Evolutionary conservation across 176 grass and related monocot species (phyloP).

Genomic region (Elaeis guineensis): DNA sequence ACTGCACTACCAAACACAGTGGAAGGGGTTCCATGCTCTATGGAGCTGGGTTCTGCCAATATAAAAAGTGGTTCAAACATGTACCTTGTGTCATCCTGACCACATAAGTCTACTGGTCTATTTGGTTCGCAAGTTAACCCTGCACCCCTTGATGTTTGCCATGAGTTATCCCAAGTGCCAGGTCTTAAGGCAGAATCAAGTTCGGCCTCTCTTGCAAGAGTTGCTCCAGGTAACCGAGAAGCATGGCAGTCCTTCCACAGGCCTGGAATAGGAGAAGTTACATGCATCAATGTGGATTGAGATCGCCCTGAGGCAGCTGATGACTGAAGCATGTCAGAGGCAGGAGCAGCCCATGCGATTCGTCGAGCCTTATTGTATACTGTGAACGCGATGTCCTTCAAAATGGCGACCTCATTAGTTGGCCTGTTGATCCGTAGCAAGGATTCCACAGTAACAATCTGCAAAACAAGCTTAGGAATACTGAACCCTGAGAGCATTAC

Average conservation of each 20-base stretch:
- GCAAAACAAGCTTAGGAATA: conserved; percentile 84
- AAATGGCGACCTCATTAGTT: conserved; percentile 69
- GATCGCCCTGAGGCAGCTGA: conserved; percentile 56
- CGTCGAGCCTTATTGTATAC: conserved; percentile 89
- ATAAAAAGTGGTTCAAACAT: conserved; percentile 96
- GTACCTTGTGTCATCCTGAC: conserved; percentile 75
- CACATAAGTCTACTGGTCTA: conserved; percentile 54
- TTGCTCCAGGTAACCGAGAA: conserved; percentile 65
- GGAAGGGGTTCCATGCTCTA: conserved; percentile 32
- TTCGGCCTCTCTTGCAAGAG: conserved; percentile 71
- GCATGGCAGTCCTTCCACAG: conserved; percentile 90
- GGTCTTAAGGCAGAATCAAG: conserved; percentile 81
- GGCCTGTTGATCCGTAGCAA: conserved; percentile 69
- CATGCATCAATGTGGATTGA: conserved; percentile 79
- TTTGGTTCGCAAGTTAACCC: conserved; percentile 45
- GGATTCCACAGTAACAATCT: conserved; percentile 80
- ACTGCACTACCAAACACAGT: conserved; percentile 15
- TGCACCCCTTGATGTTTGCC: conserved; percentile 55
- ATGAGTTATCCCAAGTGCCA: conserved; percentile 75
- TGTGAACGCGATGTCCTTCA: conserved; percentile 97
- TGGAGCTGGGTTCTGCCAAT: conserved; percentile 69
- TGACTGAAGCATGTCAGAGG: conserved; percentile 67
- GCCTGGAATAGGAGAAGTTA: conserved; percentile 52
- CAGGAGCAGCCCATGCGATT: conserved; percentile 43
- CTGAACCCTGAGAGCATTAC: conserved; percentile 95